phyloP scores from a whole-genome alignment of 140 eudicot genomes.

The Erigeron philadelphicus region DNA sequence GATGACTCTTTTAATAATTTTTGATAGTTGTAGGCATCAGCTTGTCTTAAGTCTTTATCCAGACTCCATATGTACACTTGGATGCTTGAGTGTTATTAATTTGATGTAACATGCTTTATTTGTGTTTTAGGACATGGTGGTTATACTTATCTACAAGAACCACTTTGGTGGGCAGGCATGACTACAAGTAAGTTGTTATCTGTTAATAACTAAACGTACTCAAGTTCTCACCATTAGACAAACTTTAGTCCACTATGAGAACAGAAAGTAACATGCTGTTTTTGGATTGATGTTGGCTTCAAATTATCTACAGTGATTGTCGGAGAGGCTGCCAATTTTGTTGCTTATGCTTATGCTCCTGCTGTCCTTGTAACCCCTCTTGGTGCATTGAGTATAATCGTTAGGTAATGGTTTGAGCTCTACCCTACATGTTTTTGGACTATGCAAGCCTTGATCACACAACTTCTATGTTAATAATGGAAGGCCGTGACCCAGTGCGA shows the following conservation, averaged over 20 bases:
- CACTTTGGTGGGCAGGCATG: constrained; percentile 98
- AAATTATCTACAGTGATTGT: constrained; percentile 53
- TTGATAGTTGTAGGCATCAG: neutral
- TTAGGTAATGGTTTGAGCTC: constrained; percentile 43
- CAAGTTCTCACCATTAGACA: neutral
- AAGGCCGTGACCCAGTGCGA: too few relatives aligned
- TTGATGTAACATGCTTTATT: constrained; percentile 9
- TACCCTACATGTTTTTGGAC: neutral
- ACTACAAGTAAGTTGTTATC: constrained; percentile 48
- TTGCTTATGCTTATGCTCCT: constrained; percentile 84
- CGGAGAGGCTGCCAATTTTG: constrained; percentile 86
- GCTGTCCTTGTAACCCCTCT: constrained; percentile 94
- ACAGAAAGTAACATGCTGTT: neutral
- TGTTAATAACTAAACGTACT: neutral
- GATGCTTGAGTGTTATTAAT: neutral
- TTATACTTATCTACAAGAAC: constrained; percentile 70
- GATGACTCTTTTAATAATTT: neutral
- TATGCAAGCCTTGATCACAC: too few relatives aligned
- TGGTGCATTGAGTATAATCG: constrained; percentile 87
- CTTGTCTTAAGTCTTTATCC: neutral
- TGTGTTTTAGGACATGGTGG: constrained; percentile 70
- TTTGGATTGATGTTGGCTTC: constrained; percentile 1
- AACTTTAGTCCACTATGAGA: neutral
- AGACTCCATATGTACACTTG: neutral
- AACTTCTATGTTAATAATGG: too few relatives aligned